These are phyloP conservation scores for Tritrichomonas musculus DNA, from an alignment of 208 protist species.

Conservation along the genomic window DNA sequence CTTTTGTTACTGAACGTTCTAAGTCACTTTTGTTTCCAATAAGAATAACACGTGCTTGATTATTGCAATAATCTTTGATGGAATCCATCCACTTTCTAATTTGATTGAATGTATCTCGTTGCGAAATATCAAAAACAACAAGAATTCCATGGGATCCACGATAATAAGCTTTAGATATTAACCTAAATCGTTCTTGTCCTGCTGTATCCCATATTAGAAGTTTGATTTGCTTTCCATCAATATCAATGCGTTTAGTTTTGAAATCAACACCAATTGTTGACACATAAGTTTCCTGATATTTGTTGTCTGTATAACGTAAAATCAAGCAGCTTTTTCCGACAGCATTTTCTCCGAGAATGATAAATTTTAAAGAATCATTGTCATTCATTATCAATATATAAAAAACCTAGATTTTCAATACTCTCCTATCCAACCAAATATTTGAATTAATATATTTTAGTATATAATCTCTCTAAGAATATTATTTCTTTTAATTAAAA, in stretches of 20 bases:
- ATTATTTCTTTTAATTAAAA: too few relatives aligned
- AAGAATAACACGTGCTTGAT: conserved; percentile 69
- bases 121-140: conserved; percentile 59
- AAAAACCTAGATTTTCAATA: too few relatives aligned
- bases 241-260: conserved; percentile 54
- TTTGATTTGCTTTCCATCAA: conserved; percentile 44
- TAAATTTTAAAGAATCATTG: too few relatives aligned
- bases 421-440: too few relatives aligned
- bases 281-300: conserved; percentile 59
- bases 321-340: conserved; percentile 54
- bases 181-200: conserved; percentile 61
- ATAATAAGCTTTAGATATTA: conserved; percentile 60
- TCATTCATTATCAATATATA: too few relatives aligned
- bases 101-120: conserved; percentile 48
- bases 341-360: conserved; percentile 52
- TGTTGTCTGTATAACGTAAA: conserved; percentile 55
- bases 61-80: conserved; percentile 72
- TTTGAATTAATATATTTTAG: too few relatives aligned
- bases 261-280: conserved; percentile 64
- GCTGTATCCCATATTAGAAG: conserved; percentile 55
- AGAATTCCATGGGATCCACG: conserved; percentile 68
- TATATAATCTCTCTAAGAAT: too few relatives aligned
- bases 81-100: conserved; percentile 67
- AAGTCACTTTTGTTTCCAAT: conserved; percentile 60
- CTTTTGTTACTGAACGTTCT: conserved; percentile 43